Evolutionary conservation across 768 basidiomycete genomes (phyloP).

Genomic region (Nidularia sp.): DNA sequence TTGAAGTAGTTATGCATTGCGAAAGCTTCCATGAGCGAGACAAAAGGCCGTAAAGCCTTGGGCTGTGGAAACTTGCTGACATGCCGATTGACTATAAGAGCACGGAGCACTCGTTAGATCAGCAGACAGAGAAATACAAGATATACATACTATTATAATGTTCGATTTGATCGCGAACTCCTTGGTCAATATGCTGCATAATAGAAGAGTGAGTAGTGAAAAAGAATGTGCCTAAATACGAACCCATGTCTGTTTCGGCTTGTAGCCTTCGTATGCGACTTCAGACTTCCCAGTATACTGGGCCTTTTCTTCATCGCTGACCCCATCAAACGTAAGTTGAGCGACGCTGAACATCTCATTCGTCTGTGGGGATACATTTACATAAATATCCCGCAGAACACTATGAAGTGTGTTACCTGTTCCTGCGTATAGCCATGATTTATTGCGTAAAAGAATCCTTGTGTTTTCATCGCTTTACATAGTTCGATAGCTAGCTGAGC

Average conservation of each 20-base stretch:
- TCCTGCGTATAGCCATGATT: conserved; percentile 39
- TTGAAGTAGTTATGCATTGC: conserved; percentile 46
- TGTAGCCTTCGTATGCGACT: conserved; percentile 47
- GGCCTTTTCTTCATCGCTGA: conserved; percentile 37
- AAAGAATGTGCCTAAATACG: not conserved
- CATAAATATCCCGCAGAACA: not conserved
- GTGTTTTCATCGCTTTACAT: conserved; percentile 36
- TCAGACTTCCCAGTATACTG: conserved; percentile 22
- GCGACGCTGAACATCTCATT: conserved; percentile 46
- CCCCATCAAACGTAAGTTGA: conserved; percentile 37
- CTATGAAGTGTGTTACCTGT: conserved; percentile 21
- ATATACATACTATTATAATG: conserved; percentile 51
- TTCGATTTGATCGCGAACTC: conserved; percentile 61
- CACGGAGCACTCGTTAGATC: not conserved
- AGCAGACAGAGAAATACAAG: not conserved
- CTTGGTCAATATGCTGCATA: conserved; percentile 55
- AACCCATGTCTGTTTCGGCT: conserved; percentile 49
- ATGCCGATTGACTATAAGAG: conserved; percentile 43
- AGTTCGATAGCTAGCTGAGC: conserved; percentile 32
- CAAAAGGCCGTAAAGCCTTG: conserved; percentile 39
- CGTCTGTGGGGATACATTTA: conserved; percentile 22
- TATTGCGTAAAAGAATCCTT: conserved; percentile 46
- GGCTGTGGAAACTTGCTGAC: conserved; percentile 46
- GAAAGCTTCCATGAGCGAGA: conserved; percentile 50
- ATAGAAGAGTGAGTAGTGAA: not conserved